Conservation (phyloP, 83 land plant species). For the Picea abies region DNA sequence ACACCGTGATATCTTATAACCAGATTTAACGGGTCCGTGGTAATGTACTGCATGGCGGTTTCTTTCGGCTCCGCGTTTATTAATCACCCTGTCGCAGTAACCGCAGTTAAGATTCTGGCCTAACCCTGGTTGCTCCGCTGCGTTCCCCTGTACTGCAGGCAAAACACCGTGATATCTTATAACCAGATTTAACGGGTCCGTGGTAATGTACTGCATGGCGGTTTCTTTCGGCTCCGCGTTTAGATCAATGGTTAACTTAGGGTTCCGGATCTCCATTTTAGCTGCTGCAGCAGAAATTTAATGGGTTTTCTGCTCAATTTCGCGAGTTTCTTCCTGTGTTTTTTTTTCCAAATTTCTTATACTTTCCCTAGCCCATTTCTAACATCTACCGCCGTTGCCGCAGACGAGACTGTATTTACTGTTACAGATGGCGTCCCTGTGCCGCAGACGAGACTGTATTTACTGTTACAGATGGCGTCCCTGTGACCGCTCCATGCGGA, state of each 20-base stretch:
- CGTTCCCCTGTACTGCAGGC: slow-evolving; percentile 5
- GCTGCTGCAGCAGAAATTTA: no score
- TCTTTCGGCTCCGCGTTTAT: not conserved
- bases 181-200: not conserved
- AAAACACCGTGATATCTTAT: slow-evolving; percentile 1
- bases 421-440: no score
- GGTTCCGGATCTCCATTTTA: slow-evolving; percentile 11
- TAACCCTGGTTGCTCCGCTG: slow-evolving; percentile 25
- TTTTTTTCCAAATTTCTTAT: no score
- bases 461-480: no score
- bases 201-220: not conserved
- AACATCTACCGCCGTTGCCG: no score
- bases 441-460: no score
- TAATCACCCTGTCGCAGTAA: slow-evolving; percentile 31
- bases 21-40: not conserved
- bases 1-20: slow-evolving; percentile 2
- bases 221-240: not conserved
- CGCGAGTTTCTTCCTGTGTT: no score
- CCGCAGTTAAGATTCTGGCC: slow-evolving; percentile 30
- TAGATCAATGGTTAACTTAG: slow-evolving; percentile 19
- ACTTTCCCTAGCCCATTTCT: no score
- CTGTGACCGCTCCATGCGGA: no score
- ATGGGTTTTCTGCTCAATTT: no score
- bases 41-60: not conserved
- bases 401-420: no score